phyloP scores from a whole-genome alignment of 2,329 filamentous ascomycete species.

The Pestalotiopsis sp. region DNA sequence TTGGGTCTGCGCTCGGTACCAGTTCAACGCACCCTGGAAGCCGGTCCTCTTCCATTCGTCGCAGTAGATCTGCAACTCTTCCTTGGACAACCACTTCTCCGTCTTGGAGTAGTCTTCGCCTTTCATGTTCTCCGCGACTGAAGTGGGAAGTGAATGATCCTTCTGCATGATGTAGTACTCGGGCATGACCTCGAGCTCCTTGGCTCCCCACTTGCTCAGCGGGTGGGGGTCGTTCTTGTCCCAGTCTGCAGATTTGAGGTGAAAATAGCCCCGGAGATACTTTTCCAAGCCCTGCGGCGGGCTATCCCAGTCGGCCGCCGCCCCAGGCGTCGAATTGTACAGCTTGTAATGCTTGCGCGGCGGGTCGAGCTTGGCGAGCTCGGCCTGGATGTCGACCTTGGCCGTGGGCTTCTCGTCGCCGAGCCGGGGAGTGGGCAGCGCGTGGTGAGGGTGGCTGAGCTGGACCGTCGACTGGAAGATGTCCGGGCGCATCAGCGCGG shows the following conservation, averaged over 20 bases:
- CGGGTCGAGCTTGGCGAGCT: conserved; percentile 55
- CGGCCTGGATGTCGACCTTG: conserved; percentile 53
- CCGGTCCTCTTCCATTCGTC: conserved; percentile 63
- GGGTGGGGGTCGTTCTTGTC: conserved; percentile 54
- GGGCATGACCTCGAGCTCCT: conserved; percentile 62
- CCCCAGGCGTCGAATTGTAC: conserved; percentile 58
- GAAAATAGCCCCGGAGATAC: conserved; percentile 69
- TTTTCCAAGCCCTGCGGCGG: conserved; percentile 44
- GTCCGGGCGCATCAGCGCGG: conserved; percentile 65
- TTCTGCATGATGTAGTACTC: conserved; percentile 71
- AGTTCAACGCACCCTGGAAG: conserved; percentile 69
- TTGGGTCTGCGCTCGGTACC: conserved; percentile 65
- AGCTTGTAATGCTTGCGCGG: conserved; percentile 72
- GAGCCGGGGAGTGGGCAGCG: conserved; percentile 50
- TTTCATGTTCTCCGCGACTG: conserved; percentile 57
- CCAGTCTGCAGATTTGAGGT: conserved; percentile 69
- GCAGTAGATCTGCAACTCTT: conserved; percentile 62
- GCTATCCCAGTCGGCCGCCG: conserved; percentile 48
- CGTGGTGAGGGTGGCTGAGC: conserved; percentile 68
- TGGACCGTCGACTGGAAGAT: conserved; percentile 64
- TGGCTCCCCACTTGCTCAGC: conserved; percentile 57
- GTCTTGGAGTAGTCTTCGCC: conserved; percentile 46
- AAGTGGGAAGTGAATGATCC: conserved; percentile 59
- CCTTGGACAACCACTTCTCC: conserved; percentile 58
- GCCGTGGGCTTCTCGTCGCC: conserved; percentile 17